A percentile compares a stretch with the other conserved stretches of the same genome.
phyloP scores from a whole-genome alignment of 345 rosid species.

The Melaleuca quinquenervia region DNA sequence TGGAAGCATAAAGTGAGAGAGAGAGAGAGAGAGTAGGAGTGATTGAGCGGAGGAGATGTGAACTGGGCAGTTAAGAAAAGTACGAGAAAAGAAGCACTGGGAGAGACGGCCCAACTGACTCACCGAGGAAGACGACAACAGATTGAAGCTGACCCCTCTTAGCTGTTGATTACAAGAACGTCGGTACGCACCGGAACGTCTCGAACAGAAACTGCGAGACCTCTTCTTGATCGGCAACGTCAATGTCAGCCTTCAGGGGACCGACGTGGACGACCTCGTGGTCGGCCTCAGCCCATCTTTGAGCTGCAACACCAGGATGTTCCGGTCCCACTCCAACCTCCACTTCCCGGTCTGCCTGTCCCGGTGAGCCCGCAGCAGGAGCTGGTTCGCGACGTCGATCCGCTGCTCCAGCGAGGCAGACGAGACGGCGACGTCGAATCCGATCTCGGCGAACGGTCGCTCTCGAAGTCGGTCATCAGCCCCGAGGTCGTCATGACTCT shows the following conservation, averaged over 20 bases:
- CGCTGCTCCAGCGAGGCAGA: slow-evolving; percentile 16
- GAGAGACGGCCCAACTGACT: not conserved
- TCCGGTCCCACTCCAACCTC: slow-evolving; percentile 51
- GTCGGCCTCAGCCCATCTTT: slow-evolving; percentile 48
- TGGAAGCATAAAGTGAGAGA: not conserved
- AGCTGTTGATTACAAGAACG: too few species aligned
- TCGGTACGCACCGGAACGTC: slow-evolving; percentile 50
- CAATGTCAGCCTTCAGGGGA: slow-evolving; percentile 41
- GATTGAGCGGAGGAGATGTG: not conserved
- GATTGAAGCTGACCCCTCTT: too few species aligned
- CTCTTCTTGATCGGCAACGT: slow-evolving; percentile 40
- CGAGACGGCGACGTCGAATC: slow-evolving; percentile 4
- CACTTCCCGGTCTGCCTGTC: slow-evolving; percentile 24
- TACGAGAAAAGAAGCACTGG: not conserved
- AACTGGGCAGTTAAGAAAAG: not conserved
- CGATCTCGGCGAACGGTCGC: not conserved
- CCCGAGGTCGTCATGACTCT: slow-evolving; percentile 36
- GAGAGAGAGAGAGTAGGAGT: not conserved
- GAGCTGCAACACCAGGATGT: slow-evolving; percentile 44
- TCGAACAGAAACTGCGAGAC: slow-evolving; percentile 38
- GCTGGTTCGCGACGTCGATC: slow-evolving; percentile 58
- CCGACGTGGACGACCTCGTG: slow-evolving; percentile 59
- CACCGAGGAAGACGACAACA: not conserved
- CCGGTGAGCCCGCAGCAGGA: slow-evolving; percentile 33
- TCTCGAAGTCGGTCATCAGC: slow-evolving; percentile 26